Base-by-base conservation (phyloP, 202 grass and related monocot species). In the Carex arenaria region DNA sequence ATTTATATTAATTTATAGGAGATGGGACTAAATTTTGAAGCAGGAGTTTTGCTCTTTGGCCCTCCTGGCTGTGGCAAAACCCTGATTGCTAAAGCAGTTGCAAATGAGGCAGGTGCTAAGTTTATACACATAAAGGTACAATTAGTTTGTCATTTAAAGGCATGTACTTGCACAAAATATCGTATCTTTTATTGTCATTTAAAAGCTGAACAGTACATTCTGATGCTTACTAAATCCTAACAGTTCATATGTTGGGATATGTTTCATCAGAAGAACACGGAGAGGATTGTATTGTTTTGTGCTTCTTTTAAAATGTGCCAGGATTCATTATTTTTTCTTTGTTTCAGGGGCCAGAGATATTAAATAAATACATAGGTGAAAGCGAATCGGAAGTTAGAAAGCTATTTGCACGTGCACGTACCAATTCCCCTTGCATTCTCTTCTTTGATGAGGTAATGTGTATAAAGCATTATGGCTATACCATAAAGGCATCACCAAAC, bases 31-130 rank as follows among this genome's bases (percentile, higher is more conserved):
- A 89, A 89, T 73, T 73, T 95, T 84, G 86, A 92, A 85, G 95
- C 86, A 81, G 95, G 92, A 10, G 86, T 98, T 87, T 80, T 98
- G 80, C 81, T 98, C 17, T 98, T 91, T 87, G 93, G 95, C 73
- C 93, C 93, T 89, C 93, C 93, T 18, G 95, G 95, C 66, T 95
- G 95, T 67, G 95, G 95, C 55, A 98, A 98, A 98, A 98, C 95
- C 65, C 82, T 98, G 43, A 95, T 98, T 83, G 95, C 91, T 55
- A 95, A 98, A 93, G 95, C 92, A 61, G 92, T 95, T 85, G 95
- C 95, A 36, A 92, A 98, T 86, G 90, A 93, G 10, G 92, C 92
- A 86, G 95, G 92, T 56, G 91, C 91, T 79, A 98, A 81, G 84
- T 98, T 98, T 89, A 95, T 98, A 81, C 91, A 98, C 72, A 93